A percentile compares a stretch with the other conserved stretches of the same genome.
These are phyloP conservation scores for Pisolithus albus DNA, from an alignment of 768 basidiomycete genomes.

Conservation along the genomic window DNA sequence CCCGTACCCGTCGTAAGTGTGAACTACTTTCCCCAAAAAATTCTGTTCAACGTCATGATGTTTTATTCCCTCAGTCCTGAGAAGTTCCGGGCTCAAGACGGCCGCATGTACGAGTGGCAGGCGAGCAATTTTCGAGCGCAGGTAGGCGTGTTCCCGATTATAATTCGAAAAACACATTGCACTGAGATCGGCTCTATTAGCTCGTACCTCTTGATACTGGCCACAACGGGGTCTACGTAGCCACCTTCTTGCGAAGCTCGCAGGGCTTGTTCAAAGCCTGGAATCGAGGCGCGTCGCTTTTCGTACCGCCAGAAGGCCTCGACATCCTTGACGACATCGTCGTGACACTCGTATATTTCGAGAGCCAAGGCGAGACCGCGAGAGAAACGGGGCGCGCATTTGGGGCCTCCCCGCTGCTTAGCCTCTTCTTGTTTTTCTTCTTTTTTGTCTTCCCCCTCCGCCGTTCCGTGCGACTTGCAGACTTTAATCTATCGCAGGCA, in stretches of 20 bases:
- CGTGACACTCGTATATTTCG: too few relatives aligned
- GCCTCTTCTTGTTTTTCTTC: too few relatives aligned
- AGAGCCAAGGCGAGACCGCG: too few relatives aligned
- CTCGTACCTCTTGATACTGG: slow-evolving; percentile 17
- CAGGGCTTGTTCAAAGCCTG: background rate
- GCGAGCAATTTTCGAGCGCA: slow-evolving; percentile 17
- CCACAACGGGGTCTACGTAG: slow-evolving; percentile 12
- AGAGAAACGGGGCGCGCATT: background rate
- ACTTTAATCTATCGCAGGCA: background rate
- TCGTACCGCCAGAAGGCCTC: too few relatives aligned
- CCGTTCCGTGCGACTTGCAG: too few relatives aligned
- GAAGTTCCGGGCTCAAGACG: slow-evolving; percentile 18
- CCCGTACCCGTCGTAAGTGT: slow-evolving; percentile 17
- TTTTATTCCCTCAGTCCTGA: background rate
- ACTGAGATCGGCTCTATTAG: slow-evolving; percentile 2
- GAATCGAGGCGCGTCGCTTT: too few relatives aligned
- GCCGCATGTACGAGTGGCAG: slow-evolving; percentile 24
- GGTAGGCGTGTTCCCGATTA: slow-evolving; percentile 6
- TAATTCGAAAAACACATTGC: background rate
- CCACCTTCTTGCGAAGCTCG: slow-evolving; percentile 20
- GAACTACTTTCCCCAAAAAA: too few relatives aligned
- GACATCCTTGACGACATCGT: too few relatives aligned
- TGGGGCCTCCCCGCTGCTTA: slow-evolving; percentile 6
- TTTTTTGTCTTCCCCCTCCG: too few relatives aligned
- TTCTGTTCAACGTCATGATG: background rate